Conservation (phyloP, 441 rosid species). For the California macrophylla region DNA sequence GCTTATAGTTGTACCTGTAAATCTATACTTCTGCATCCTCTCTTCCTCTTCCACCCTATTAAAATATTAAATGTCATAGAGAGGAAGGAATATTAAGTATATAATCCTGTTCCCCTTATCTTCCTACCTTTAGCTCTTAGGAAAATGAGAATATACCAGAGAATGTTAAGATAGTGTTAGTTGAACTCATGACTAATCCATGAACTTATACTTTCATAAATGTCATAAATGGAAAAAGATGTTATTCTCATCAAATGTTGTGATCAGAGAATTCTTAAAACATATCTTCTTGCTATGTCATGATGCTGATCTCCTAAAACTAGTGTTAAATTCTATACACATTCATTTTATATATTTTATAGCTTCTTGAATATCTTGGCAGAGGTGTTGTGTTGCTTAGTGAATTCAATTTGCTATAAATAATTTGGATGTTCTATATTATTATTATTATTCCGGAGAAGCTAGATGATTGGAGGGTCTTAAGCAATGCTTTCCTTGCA, state of each 20-base stretch:
- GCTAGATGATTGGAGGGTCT: background rate
- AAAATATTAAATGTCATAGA: background rate
- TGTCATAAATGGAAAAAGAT: background rate
- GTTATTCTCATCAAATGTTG: background rate
- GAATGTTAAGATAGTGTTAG: background rate
- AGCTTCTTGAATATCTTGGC: background rate
- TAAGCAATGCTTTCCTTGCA: slow-evolving; percentile 27
- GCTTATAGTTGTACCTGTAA: background rate
- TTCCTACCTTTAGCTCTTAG: background rate
- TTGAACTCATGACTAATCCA: background rate
- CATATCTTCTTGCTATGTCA: background rate
- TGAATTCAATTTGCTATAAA: background rate
- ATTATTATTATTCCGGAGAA: background rate
- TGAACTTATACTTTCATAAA: background rate
- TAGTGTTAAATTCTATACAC: background rate
- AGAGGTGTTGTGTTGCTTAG: background rate
- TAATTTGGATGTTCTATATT: background rate
- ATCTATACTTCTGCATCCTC: background rate
- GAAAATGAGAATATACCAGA: background rate
- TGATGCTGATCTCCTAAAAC: background rate
- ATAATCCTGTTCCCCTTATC: background rate
- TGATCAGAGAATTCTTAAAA: background rate
- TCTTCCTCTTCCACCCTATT: background rate
- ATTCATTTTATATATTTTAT: background rate
- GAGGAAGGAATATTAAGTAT: background rate